Conservation (phyloP, 768 basidiomycete genomes). For the Hypholoma fasciculare region DNA sequence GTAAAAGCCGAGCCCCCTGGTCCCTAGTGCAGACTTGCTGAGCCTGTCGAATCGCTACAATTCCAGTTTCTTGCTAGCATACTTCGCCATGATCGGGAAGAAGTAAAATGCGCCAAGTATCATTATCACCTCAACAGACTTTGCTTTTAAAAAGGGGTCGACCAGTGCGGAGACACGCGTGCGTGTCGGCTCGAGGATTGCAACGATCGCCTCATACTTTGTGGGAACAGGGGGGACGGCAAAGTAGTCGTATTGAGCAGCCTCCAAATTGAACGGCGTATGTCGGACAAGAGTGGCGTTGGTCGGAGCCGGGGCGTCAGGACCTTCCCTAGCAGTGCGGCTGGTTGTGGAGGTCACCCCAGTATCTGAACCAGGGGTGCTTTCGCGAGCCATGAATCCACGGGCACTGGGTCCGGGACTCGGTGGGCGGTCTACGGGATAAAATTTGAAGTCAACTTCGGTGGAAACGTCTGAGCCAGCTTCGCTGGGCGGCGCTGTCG, state of each 20-base stretch:
- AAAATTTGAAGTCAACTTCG: background rate
- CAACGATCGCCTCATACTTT: no score
- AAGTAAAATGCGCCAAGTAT: background rate
- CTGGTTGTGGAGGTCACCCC: no score
- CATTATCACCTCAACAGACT: background rate
- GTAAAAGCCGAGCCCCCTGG: slow-evolving; percentile 6
- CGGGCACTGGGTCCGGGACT: slow-evolving; percentile 3
- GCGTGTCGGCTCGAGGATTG: no score
- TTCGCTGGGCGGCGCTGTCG: background rate
- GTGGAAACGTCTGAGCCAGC: background rate
- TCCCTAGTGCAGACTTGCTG: slow-evolving; percentile 3
- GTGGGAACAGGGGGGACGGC: no score
- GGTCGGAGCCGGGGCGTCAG: no score
- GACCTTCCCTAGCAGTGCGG: no score
- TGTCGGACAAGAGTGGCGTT: no score
- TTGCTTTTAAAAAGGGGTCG: no score
- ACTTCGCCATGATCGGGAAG: background rate
- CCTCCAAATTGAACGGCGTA: no score
- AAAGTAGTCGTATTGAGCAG: no score
- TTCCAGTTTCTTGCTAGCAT: slow-evolving; percentile 3
- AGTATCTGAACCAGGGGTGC: background rate
- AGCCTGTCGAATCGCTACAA: slow-evolving; percentile 11
- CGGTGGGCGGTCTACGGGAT: background rate
- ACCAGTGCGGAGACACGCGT: no score
- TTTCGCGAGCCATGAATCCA: background rate